Conservation (phyloP, 768 basidiomycete genomes). For the Mrakia hoshinonis region DNA sequence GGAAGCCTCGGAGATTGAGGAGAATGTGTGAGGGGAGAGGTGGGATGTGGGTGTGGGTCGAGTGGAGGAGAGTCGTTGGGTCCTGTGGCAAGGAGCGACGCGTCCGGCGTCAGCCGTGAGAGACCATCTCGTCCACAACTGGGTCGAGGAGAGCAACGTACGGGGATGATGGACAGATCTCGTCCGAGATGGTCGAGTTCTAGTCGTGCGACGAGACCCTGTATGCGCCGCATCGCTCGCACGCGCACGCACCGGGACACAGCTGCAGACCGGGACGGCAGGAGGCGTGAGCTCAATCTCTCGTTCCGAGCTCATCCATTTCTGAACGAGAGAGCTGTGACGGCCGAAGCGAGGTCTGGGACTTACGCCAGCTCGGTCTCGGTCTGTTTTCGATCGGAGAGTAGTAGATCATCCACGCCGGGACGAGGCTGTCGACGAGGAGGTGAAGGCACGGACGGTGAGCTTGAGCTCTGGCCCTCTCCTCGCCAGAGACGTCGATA, state of each 20-base stretch:
- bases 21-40: conserved; percentile 6
- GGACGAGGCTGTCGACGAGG: background rate
- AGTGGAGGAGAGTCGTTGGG: background rate
- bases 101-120: background rate
- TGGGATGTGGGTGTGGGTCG: background rate
- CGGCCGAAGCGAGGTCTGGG: background rate
- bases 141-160: background rate
- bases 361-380: background rate
- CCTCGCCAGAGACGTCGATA: no score
- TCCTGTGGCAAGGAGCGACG: background rate
- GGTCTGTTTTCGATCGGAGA: background rate
- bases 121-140: background rate
- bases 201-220: conserved; percentile 9
- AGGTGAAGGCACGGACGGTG: background rate
- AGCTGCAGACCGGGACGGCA: background rate
- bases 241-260: background rate
- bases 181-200: conserved; percentile 3
- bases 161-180: conserved; percentile 4
- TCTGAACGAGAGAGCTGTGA: background rate
- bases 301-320: background rate
- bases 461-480: background rate
- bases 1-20: conserved; percentile 3
- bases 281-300: background rate
- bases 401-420: background rate
- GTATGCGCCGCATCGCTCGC: conserved; percentile 1